Percentiles rank a stretch among this genome's conserved stretches.
These are phyloP conservation scores for Pichia cephalocereana DNA, from an alignment of 805 yeast species.

Conservation along the genomic window DNA sequence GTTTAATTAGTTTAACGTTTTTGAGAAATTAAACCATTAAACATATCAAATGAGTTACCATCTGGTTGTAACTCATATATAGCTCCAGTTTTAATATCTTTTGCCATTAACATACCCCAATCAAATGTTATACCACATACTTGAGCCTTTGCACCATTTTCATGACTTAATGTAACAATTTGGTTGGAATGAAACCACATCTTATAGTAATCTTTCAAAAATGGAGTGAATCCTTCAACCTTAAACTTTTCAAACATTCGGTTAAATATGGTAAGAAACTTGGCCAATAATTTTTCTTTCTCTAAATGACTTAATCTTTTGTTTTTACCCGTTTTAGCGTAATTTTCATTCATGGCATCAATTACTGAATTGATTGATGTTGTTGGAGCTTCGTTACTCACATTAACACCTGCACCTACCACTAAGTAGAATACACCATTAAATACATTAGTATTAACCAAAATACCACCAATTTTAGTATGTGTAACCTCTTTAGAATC, in stretches of 20 bases:
- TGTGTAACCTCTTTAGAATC: slow-evolving; percentile 47
- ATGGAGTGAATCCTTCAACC: slow-evolving; percentile 55
- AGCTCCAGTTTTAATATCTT: slow-evolving; percentile 55
- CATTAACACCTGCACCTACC: slow-evolving; percentile 82
- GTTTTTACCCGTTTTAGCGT: slow-evolving; percentile 31
- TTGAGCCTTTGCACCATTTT: slow-evolving; percentile 41
- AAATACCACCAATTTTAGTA: slow-evolving; percentile 73
- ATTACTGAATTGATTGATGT: slow-evolving; percentile 76
- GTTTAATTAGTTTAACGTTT: slow-evolving; percentile 25
- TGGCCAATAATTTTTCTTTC: slow-evolving; percentile 54
- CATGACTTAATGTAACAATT: slow-evolving; percentile 48
- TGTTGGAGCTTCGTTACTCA: slow-evolving; percentile 81
- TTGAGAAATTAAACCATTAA: slow-evolving; percentile 73
- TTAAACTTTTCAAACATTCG: slow-evolving; percentile 50
- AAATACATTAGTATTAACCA: slow-evolving; percentile 69
- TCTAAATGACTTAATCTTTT: slow-evolving; percentile 16
- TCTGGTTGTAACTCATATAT: slow-evolving; percentile 81
- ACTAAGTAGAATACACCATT: slow-evolving; percentile 55
- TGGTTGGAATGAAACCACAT: slow-evolving; percentile 83
- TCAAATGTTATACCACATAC: slow-evolving; percentile 78
- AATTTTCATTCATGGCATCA: slow-evolving; percentile 44
- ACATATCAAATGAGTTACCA: slow-evolving; percentile 95
- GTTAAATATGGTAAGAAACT: slow-evolving; percentile 56
- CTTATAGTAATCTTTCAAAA: slow-evolving; percentile 63
- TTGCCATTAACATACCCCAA: slow-evolving; percentile 75